Percentiles rank a stretch among this genome's conserved stretches.
Evolutionary conservation across 2,329 filamentous ascomycete genomes (phyloP).

Genomic region (Ophiognomonia clavigignenti-juglandacearum): DNA sequence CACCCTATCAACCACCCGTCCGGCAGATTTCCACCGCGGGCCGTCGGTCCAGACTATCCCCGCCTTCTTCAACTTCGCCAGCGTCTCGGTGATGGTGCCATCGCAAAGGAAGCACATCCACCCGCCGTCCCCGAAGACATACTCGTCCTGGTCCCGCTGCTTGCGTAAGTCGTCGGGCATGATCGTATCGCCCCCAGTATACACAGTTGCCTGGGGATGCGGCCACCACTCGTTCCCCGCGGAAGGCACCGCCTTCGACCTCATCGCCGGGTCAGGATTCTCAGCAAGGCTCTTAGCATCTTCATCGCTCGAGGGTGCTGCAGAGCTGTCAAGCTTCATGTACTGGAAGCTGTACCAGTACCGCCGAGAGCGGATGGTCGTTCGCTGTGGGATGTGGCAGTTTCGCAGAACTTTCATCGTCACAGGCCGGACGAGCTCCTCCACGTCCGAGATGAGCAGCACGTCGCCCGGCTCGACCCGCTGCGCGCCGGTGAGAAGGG

Average conservation of each 20-base stretch:
- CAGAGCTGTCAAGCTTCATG: slow-evolving; percentile 19
- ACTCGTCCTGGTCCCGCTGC: slow-evolving; percentile 20
- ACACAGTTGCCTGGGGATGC: slow-evolving; percentile 41
- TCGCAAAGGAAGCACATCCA: slow-evolving; percentile 45
- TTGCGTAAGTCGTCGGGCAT: slow-evolving; percentile 34
- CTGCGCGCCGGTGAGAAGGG: slow-evolving; percentile 27
- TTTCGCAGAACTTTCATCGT: slow-evolving; percentile 28
- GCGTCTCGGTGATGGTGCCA: slow-evolving; percentile 31
- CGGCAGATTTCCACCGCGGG: slow-evolving; percentile 32
- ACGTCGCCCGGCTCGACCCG: slow-evolving; percentile 32
- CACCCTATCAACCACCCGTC: slow-evolving; percentile 35
- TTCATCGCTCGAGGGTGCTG: neutral
- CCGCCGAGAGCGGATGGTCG: slow-evolving; percentile 29
- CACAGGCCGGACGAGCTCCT: slow-evolving; percentile 37
- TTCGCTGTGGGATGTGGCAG: slow-evolving; percentile 28
- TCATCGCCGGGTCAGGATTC: too few relatives aligned
- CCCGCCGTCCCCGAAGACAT: slow-evolving; percentile 33
- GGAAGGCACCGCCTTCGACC: too few relatives aligned
- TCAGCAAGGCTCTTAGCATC: too few relatives aligned
- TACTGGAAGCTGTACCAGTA: slow-evolving; percentile 37
- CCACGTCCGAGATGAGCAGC: slow-evolving; percentile 46
- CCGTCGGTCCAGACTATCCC: slow-evolving; percentile 39
- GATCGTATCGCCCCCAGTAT: slow-evolving; percentile 32
- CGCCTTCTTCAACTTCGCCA: slow-evolving; percentile 33
- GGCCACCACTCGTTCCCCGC: slow-evolving; percentile 34